phyloP scores from a whole-genome alignment of 495 filamentous ascomycete genomes.

The Xylaria castorea region DNA sequence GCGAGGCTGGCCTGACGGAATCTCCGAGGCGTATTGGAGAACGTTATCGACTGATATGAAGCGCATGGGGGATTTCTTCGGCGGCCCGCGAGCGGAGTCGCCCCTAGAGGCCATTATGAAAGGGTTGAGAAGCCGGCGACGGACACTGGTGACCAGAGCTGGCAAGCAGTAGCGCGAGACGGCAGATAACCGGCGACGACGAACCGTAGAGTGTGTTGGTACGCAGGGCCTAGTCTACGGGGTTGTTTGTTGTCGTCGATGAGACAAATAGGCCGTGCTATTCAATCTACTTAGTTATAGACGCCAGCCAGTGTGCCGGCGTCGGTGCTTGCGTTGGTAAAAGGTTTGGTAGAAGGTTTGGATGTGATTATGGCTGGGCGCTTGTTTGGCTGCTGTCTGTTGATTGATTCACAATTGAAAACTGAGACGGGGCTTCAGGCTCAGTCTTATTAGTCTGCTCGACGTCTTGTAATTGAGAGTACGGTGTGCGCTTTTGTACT shows the following conservation, averaged over 20 bases:
- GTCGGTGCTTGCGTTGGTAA: background rate
- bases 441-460: background rate
- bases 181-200: background rate
- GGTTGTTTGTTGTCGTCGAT: background rate
- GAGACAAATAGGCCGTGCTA: background rate
- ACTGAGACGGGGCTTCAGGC: background rate
- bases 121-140: background rate
- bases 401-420: background rate
- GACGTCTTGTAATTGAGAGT: background rate
- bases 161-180: background rate
- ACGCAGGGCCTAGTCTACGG: background rate
- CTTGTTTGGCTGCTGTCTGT: background rate
- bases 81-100: constrained; percentile 39
- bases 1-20: constrained; percentile 92
- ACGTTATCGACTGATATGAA: constrained; percentile 96
- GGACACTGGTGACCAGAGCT: background rate
- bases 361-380: background rate
- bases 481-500: background rate
- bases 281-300: background rate
- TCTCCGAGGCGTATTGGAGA: constrained; percentile 90
- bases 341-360: background rate
- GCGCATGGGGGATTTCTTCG: constrained; percentile 61
- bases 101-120: constrained; percentile 34
- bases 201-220: background rate
- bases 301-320: background rate